These are phyloP conservation scores for Sonneratia caseolaris DNA, from an alignment of 345 rosid genomes.

Conservation along the genomic window DNA sequence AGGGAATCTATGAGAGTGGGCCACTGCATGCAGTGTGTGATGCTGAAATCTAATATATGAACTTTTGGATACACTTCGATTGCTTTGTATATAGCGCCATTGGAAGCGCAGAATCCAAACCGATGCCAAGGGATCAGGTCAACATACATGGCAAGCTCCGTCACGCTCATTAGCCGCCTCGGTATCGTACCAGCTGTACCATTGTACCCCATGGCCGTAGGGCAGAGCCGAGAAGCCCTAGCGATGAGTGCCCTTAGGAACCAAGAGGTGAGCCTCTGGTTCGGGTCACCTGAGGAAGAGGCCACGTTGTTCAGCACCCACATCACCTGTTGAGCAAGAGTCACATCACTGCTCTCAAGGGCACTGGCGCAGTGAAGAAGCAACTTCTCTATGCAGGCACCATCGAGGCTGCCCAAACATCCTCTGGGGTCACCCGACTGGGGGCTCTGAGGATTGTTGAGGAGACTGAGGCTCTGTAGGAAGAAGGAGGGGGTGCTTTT, in stretches of 20 bases:
- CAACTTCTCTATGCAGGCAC: constrained; percentile 62
- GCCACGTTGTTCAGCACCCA: constrained; percentile 81
- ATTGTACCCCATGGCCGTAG: constrained; percentile 31
- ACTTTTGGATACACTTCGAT: constrained; percentile 37
- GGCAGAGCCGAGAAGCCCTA: constrained; percentile 51
- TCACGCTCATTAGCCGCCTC: constrained; percentile 44
- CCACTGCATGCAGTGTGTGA: constrained; percentile 71
- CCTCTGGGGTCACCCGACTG: constrained; percentile 48
- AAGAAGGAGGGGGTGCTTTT: constrained; percentile 34
- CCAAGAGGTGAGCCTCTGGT: constrained; percentile 56
- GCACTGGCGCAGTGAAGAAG: constrained; percentile 67
- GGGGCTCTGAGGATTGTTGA: constrained; percentile 25
- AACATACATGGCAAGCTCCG: constrained; percentile 59
- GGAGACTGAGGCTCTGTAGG: constrained; percentile 31
- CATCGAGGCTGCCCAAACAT: constrained; percentile 60
- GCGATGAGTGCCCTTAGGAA: constrained; percentile 54
- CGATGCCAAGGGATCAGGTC: constrained; percentile 74
- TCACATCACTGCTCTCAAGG: constrained; percentile 51
- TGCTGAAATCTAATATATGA: constrained; percentile 56
- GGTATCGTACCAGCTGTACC: constrained; percentile 23
- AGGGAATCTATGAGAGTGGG: constrained; percentile 61
- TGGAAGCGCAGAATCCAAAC: constrained; percentile 61
- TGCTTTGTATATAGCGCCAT: constrained; percentile 39
- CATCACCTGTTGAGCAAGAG: constrained; percentile 72
- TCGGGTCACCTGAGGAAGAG: constrained; percentile 51